Conservation (phyloP, 345 rosid genomes). For the Camelina neglecta region DNA sequence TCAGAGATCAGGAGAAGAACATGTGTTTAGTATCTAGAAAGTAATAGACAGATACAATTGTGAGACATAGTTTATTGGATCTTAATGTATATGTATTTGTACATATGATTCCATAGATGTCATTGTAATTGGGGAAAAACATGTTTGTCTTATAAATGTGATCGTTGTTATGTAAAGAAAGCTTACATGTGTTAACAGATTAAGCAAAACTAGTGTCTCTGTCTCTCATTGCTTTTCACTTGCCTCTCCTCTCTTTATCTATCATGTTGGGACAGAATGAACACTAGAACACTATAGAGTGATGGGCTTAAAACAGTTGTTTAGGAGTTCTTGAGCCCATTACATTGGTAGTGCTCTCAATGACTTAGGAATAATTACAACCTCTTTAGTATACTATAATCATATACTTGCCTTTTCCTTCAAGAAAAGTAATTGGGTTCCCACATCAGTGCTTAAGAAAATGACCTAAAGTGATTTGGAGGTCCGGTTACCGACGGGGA, state of each 20-base stretch:
- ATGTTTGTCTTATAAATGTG: conserved; percentile 5
- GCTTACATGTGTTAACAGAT: background rate
- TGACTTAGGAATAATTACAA: background rate
- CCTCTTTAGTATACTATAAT: background rate
- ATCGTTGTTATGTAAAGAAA: conserved; percentile 3
- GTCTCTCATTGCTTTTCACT: background rate
- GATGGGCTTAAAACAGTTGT: conserved; percentile 26
- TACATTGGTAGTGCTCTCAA: background rate
- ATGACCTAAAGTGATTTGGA: conserved; percentile 13
- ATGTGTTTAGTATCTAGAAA: conserved; percentile 55
- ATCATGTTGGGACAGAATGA: background rate
- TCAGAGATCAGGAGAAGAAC: conserved; percentile 75
- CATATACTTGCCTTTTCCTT: conserved; percentile 3
- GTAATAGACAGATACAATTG: background rate
- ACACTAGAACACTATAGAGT: background rate
- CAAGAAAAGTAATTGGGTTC: conserved; percentile 8
- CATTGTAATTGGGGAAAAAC: background rate
- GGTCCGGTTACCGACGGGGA: conserved; percentile 13
- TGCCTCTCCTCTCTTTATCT: background rate
- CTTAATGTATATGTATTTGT: conserved; percentile 21
- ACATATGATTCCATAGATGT: conserved; percentile 32
- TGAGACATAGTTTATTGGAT: conserved; percentile 21
- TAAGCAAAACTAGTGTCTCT: background rate
- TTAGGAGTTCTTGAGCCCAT: conserved; percentile 25
- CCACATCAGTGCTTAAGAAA: background rate